These are phyloP conservation scores for Cajanus cajan DNA, from an alignment of 306 rosid genomes.

Conservation along the genomic window DNA sequence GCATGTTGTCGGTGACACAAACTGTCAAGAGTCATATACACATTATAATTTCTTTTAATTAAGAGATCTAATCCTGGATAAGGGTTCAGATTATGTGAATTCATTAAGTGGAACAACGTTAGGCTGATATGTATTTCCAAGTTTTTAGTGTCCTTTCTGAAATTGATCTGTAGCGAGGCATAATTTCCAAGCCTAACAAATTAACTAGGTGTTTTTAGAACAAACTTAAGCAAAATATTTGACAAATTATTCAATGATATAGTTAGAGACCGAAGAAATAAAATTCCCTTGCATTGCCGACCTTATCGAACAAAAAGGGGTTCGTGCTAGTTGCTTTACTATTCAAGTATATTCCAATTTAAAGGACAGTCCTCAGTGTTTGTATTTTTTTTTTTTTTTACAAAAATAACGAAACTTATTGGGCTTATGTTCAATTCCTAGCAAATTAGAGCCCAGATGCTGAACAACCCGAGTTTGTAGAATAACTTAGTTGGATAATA, in stretches of 20 bases:
- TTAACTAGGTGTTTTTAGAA: neutral
- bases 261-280: neutral
- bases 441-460: neutral
- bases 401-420: too few species aligned
- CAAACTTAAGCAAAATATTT: neutral
- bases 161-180: neutral
- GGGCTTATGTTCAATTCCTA: too few species aligned
- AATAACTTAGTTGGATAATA: too few species aligned
- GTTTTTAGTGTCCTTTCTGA: neutral
- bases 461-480: too few species aligned
- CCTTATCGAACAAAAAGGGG: too few species aligned
- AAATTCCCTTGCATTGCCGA: too few species aligned
- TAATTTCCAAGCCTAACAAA: neutral
- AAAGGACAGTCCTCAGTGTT: neutral
- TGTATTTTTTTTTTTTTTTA: too few species aligned
- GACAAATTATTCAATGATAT: neutral
- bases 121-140: neutral
- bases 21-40: neutral
- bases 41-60: neutral
- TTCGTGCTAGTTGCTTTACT: neutral
- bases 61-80: neutral
- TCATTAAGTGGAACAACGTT: neutral
- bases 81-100: neutral
- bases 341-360: neutral
- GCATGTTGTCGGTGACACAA: slow-evolving; percentile 24